Evolutionary conservation across 1,284 basidiomycete species (phyloP).

Genomic region (Cutaneotrichosporon sp.): DNA sequence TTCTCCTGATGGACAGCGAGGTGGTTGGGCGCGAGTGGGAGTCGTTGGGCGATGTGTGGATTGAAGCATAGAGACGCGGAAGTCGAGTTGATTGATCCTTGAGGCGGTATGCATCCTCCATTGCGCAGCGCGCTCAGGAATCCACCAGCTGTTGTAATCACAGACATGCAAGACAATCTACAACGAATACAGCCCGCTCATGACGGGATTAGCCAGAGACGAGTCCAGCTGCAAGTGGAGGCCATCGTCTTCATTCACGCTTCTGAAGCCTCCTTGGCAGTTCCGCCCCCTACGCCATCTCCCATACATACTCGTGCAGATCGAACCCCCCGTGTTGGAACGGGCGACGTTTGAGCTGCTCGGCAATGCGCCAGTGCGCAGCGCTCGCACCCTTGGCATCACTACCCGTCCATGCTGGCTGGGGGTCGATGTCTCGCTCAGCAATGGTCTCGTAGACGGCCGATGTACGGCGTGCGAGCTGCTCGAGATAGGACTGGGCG

Average conservation of each 20-base stretch:
- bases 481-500: slow-evolving; percentile 30
- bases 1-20: slow-evolving; percentile 22
- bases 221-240: too few relatives aligned
- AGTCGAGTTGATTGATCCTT: too few relatives aligned
- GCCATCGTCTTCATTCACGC: too few relatives aligned
- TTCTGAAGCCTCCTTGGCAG: too few relatives aligned
- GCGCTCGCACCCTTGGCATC: slow-evolving; percentile 14
- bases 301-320: slow-evolving; percentile 20
- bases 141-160: too few relatives aligned
- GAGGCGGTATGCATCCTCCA: too few relatives aligned
- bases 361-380: slow-evolving; percentile 15
- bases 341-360: slow-evolving; percentile 21
- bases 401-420: slow-evolving; percentile 30
- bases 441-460: slow-evolving; percentile 29
- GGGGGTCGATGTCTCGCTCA: slow-evolving; percentile 28
- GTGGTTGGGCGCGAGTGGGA: slow-evolving; percentile 33
- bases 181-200: slow-evolving; percentile 2
- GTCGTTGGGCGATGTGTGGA: slow-evolving; percentile 12
- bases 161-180: slow-evolving; percentile 5
- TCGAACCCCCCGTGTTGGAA: slow-evolving; percentile 17
- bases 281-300: slow-evolving; percentile 6
- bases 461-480: slow-evolving; percentile 26
- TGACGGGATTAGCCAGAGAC: too few relatives aligned
- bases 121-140: too few relatives aligned
- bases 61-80: slow-evolving; percentile 3